These are phyloP conservation scores for Globisporangium paroecandrum DNA, from an alignment of 352 stramenopile species.

Conservation along the genomic window DNA sequence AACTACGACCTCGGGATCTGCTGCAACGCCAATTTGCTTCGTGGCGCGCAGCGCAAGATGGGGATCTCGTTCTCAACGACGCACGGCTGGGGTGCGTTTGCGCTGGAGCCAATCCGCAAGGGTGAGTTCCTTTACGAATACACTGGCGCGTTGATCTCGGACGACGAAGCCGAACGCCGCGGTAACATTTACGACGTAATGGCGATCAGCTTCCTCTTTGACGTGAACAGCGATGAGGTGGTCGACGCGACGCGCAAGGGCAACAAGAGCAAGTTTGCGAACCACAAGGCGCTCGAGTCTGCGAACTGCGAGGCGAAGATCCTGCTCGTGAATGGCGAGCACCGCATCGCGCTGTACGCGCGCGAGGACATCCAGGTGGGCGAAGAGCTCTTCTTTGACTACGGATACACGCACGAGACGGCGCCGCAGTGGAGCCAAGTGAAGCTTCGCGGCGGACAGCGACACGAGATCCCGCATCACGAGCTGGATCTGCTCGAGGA, in stretches of 20 bases:
- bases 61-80: conserved; percentile 63
- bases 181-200: conserved; percentile 83
- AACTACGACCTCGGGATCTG: conserved; percentile 44
- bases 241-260: conserved; percentile 91
- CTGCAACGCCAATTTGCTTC: conserved; percentile 61
- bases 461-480: conserved; percentile 4
- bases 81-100: conserved; percentile 71
- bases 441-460: conserved; percentile 11
- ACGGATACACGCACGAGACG: conserved; percentile 64
- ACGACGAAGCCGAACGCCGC: conserved; percentile 76
- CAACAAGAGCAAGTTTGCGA: conserved; percentile 94
- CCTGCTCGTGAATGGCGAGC: conserved; percentile 83
- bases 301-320: conserved; percentile 86
- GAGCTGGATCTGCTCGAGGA: conserved; percentile 12
- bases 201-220: conserved; percentile 88
- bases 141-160: conserved; percentile 59
- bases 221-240: conserved; percentile 88
- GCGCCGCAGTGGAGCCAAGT: conserved; percentile 62
- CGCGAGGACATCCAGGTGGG: conserved; percentile 83
- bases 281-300: conserved; percentile 56
- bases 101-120: conserved; percentile 57
- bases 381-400: conserved; percentile 78
- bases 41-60: conserved; percentile 55
- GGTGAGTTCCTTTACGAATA: conserved; percentile 78
- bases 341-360: conserved; percentile 91